Evolutionary conservation across 2,329 filamentous ascomycete species (phyloP).

Genomic region (Ilyonectria destructans): DNA sequence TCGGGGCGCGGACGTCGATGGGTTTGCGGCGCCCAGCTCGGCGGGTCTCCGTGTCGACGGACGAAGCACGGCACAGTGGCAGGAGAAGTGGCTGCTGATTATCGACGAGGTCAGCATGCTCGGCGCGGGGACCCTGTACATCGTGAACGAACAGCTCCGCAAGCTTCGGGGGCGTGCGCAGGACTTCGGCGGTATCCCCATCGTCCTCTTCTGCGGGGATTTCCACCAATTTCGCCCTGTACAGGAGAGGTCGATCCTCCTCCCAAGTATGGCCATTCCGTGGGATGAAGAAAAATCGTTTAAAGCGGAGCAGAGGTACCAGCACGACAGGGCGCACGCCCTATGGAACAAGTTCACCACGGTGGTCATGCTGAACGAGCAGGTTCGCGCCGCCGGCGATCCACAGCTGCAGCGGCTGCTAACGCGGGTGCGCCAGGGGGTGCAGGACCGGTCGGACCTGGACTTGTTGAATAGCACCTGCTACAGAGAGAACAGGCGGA

Average conservation of each 20-base stretch:
- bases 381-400: too few species aligned
- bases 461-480: neutral
- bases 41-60: constrained; percentile 44
- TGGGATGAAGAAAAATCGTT: too few species aligned
- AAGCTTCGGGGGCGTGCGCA: too few species aligned
- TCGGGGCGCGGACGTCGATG: neutral
- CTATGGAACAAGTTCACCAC: constrained; percentile 29
- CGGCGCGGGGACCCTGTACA: too few species aligned
- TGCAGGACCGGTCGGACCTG: neutral
- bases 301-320: too few species aligned
- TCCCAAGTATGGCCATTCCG: too few species aligned
- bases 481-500: neutral
- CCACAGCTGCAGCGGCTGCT: neutral
- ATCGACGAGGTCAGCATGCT: constrained; percentile 19
- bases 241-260: too few species aligned
- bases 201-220: too few species aligned
- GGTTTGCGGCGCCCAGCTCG: constrained; percentile 36
- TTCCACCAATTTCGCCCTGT: too few species aligned
- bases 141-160: too few species aligned
- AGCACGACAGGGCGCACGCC: constrained; percentile 25
- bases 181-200: too few species aligned
- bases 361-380: constrained; percentile 22
- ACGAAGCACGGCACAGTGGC: constrained; percentile 2
- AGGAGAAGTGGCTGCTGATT: constrained; percentile 26
- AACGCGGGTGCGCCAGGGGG: neutral